Evolutionary conservation across 768 basidiomycete species (phyloP).

Genomic region (Suillus variegatus): DNA sequence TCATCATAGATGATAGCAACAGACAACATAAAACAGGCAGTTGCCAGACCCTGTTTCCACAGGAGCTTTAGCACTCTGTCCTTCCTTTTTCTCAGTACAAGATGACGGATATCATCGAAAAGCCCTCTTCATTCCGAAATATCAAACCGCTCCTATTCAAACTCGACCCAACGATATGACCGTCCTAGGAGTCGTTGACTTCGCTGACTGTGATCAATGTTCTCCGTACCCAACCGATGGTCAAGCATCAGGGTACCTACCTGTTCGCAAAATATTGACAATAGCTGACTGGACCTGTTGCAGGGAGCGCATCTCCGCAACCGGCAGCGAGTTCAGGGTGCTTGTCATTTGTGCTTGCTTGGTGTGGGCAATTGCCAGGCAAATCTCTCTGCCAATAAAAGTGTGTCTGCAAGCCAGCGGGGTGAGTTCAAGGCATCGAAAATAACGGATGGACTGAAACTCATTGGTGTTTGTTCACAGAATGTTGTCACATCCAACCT

Average conservation of each 20-base stretch:
- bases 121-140: conserved; percentile 24
- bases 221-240: conserved; percentile 50
- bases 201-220: conserved; percentile 37
- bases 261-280: background rate
- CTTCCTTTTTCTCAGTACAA: conserved; percentile 7
- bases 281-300: background rate
- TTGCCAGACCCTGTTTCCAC: background rate
- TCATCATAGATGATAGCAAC: conserved; percentile 1
- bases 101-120: conserved; percentile 25
- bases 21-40: conserved; percentile 21
- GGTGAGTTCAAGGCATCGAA: conserved; percentile 34
- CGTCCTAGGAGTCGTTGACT: conserved; percentile 12
- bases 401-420: conserved; percentile 45
- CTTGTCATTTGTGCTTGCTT: conserved; percentile 52
- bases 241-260: conserved; percentile 43
- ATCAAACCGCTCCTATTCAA: conserved; percentile 12
- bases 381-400: conserved; percentile 42
- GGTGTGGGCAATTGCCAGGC: conserved; percentile 57
- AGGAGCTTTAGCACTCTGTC: background rate
- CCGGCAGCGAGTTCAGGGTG: conserved; percentile 57
- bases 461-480: conserved; percentile 27
- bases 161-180: conserved; percentile 11
- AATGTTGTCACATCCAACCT: conserved; percentile 50
- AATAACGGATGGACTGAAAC: background rate
- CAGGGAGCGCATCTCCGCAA: conserved; percentile 47